Percentiles rank a stretch among this genome's conserved stretches.
phyloP scores from a whole-genome alignment of 208 protist species.

The Angomonas desouzai region DNA sequence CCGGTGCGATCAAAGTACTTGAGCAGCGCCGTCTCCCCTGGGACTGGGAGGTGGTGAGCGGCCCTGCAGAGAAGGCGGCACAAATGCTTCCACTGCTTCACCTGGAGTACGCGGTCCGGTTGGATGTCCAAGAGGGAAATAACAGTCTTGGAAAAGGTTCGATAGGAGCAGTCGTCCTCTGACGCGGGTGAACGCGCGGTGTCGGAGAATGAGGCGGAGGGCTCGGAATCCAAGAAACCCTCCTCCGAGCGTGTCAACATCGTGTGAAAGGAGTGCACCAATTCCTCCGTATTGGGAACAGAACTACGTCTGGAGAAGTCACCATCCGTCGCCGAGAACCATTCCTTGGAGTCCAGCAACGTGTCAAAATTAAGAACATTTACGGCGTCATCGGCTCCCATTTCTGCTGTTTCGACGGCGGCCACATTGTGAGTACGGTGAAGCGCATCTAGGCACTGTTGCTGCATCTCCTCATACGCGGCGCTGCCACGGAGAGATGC shows the following conservation, averaged over 20 bases:
- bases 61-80: neutral
- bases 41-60: neutral
- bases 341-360: neutral
- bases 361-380: slow-evolving; percentile 3
- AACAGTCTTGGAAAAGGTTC: neutral
- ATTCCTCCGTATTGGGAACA: neutral
- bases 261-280: neutral
- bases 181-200: neutral
- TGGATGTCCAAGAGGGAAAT: neutral
- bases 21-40: neutral
- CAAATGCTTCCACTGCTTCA: slow-evolving; percentile 1
- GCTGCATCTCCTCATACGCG: neutral
- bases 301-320: neutral
- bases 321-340: neutral
- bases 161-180: neutral
- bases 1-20: neutral
- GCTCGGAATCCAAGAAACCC: neutral
- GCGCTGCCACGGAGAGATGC: neutral
- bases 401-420: neutral
- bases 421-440: slow-evolving; percentile 1
- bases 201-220: slow-evolving; percentile 1
- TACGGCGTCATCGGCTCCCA: neutral
- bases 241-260: neutral
- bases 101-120: neutral
- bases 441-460: neutral